These are phyloP conservation scores for Sindora glabra DNA, from an alignment of 306 rosid genomes.

Conservation along the genomic window DNA sequence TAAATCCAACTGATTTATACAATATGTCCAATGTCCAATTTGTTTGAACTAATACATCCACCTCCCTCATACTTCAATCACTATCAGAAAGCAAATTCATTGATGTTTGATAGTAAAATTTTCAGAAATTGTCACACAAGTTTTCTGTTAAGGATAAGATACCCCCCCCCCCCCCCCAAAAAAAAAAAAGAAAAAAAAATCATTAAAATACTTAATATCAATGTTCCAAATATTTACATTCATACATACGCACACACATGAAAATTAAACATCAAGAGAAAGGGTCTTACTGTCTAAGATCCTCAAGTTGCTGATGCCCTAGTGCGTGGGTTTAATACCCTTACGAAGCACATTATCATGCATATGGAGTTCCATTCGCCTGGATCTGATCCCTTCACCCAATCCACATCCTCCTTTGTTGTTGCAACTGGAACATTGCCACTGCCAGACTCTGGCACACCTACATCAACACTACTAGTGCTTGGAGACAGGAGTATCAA, in stretches of 20 bases:
- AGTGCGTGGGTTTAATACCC: slow-evolving; percentile 85
- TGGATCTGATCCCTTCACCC: slow-evolving; percentile 80
- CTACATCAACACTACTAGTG: not conserved
- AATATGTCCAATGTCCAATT: not conserved
- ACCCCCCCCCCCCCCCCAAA: not conserved
- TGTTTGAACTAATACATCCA: not conserved
- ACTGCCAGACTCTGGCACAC: not conserved
- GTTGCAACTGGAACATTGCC: slow-evolving; percentile 9
- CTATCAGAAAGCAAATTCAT: not conserved
- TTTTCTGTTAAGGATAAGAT: not conserved
- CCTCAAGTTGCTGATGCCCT: slow-evolving; percentile 82
- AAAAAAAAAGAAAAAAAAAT: not conserved
- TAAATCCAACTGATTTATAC: too few relatives aligned
- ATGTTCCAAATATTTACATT: not conserved
- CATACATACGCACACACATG: not conserved
- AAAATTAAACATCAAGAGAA: not conserved
- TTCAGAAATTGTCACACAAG: not conserved
- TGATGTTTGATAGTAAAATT: not conserved
- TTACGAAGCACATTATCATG: slow-evolving; percentile 79
- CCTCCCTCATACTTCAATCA: not conserved
- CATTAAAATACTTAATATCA: not conserved
- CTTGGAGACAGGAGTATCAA: slow-evolving; percentile 1
- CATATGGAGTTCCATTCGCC: slow-evolving; percentile 73
- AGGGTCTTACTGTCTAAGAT: slow-evolving; percentile 50
- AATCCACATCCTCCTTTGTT: slow-evolving; percentile 66